phyloP scores from a whole-genome alignment of 345 rosid genomes.

The Salix brachista region DNA sequence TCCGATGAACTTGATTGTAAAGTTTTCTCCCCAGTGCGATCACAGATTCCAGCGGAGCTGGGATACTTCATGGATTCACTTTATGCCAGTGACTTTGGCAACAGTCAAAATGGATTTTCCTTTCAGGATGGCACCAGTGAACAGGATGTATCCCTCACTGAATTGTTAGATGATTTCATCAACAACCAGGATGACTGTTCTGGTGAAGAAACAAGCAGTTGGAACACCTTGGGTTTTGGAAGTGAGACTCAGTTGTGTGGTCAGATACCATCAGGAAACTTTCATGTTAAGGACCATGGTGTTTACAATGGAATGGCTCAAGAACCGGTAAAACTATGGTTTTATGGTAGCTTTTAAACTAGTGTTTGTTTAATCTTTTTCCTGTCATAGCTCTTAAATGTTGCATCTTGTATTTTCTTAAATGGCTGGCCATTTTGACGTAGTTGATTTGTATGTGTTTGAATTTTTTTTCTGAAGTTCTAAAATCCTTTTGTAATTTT shows the following conservation, averaged over 20 bases:
- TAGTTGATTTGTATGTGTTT: not conserved
- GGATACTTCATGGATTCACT: slow-evolving; percentile 44
- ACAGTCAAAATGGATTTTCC: slow-evolving; percentile 34
- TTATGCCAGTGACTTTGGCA: slow-evolving; percentile 70
- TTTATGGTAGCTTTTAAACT: not conserved
- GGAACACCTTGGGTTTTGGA: slow-evolving; percentile 25
- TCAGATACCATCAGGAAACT: slow-evolving; percentile 20
- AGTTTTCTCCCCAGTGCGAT: slow-evolving; percentile 43
- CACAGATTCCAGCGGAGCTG: slow-evolving; percentile 34
- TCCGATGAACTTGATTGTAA: slow-evolving; percentile 35
- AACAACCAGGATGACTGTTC: slow-evolving; percentile 41
- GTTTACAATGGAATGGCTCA: slow-evolving; percentile 26
- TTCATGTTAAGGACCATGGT: slow-evolving; percentile 22
- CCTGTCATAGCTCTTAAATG: not conserved
- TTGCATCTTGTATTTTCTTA: not conserved
- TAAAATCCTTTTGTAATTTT: not conserved
- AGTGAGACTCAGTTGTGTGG: slow-evolving; percentile 30
- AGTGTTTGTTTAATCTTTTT: not conserved
- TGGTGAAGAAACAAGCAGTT: slow-evolving; percentile 37
- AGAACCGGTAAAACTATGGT: slow-evolving; percentile 36
- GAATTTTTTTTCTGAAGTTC: not conserved
- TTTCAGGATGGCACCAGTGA: slow-evolving; percentile 57
- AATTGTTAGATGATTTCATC: slow-evolving; percentile 50
- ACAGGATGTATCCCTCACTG: slow-evolving; percentile 47
- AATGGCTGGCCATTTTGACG: not conserved